phyloP scores from a whole-genome alignment of 169 alveolate genomes.

The Ichthyophthirius multifiliis region DNA sequence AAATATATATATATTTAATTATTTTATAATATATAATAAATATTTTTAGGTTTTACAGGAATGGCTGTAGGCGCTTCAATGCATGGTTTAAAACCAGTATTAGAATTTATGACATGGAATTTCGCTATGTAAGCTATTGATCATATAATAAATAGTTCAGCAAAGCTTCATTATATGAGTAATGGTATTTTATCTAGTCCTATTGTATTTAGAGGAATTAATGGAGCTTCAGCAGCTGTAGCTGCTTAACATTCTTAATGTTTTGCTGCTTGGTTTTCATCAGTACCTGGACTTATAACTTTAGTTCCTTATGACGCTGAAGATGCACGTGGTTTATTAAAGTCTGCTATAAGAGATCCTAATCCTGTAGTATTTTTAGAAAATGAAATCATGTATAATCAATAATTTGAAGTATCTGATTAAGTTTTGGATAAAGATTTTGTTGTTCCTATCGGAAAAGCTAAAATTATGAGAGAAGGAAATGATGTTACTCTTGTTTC shows the following conservation, averaged over 20 bases:
- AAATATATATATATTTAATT: not conserved
- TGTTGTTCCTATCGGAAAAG: conserved; percentile 87
- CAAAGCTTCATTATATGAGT: conserved; percentile 85
- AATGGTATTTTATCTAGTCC: conserved; percentile 78
- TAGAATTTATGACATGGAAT: conserved; percentile 92
- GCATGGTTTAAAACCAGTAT: conserved; percentile 87
- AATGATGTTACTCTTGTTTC: conserved; percentile 85
- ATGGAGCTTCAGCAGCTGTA: conserved; percentile 91
- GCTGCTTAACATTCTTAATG: conserved; percentile 94
- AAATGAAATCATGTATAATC: conserved; percentile 88
- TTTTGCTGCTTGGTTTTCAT: conserved; percentile 86
- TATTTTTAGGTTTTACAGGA: conserved; percentile 58
- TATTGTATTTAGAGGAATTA: conserved; percentile 91
- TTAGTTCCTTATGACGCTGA: conserved; percentile 88
- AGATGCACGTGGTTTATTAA: conserved; percentile 89
- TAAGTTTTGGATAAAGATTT: conserved; percentile 73
- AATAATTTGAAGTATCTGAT: conserved; percentile 79
- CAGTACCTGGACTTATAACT: conserved; percentile 89
- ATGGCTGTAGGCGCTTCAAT: conserved; percentile 70
- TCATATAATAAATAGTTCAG: conserved; percentile 89
- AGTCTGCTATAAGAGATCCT: conserved; percentile 87
- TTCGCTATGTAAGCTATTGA: conserved; percentile 90
- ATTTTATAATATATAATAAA: not conserved
- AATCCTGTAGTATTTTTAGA: conserved; percentile 91
- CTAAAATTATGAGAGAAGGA: conserved; percentile 86